Percentiles rank a stretch among this genome's conserved stretches.
Evolutionary conservation across 2,329 filamentous ascomycete genomes (phyloP).

Genomic region (Cladorrhinum sp.): DNA sequence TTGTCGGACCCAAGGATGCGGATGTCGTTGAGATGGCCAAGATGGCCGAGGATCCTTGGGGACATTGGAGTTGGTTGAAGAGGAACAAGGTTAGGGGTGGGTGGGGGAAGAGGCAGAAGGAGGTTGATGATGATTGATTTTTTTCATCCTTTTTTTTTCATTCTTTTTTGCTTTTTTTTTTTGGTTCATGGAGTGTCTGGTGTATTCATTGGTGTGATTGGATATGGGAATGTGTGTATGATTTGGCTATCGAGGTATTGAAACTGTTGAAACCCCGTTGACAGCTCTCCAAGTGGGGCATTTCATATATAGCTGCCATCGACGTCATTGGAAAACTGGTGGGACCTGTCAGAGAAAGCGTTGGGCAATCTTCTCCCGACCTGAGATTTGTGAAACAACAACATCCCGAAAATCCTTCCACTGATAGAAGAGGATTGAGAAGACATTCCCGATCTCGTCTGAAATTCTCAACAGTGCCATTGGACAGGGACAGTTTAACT

Average conservation of each 20-base stretch:
- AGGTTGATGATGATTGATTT: slow-evolving; percentile 4
- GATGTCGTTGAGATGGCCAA: slow-evolving; percentile 36
- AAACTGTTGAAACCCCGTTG: neutral
- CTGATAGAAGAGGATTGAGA: neutral
- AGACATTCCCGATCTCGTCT: neutral
- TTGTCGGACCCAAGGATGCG: slow-evolving; percentile 29
- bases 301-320: neutral
- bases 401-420: neutral
- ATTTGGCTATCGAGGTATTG: neutral
- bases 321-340: neutral
- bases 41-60: slow-evolving; percentile 36
- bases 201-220: no score
- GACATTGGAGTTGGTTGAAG: slow-evolving; percentile 41
- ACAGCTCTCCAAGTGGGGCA: neutral
- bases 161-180: neutral
- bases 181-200: neutral
- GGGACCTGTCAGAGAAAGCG: neutral
- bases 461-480: neutral
- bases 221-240: neutral
- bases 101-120: slow-evolving; percentile 26
- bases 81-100: slow-evolving; percentile 33
- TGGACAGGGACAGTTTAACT: neutral
- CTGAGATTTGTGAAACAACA: neutral
- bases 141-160: neutral
- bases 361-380: neutral